Evolutionary conservation across 2,329 filamentous ascomycete species (phyloP).

Genomic region (Xylaria polymorpha): DNA sequence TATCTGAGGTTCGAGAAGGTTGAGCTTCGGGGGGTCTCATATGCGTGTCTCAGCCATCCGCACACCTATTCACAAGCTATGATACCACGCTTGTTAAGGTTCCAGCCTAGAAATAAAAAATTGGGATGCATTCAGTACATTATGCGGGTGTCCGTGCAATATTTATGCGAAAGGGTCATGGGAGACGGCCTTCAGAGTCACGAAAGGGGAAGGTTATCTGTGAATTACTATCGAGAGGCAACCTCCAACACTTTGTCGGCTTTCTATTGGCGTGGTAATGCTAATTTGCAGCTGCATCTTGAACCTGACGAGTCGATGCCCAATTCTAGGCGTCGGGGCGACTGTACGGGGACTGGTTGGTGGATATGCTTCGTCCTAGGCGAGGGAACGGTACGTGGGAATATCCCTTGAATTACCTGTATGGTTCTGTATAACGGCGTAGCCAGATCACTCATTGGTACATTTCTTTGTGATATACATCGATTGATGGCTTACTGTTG

Average conservation of each 20-base stretch:
- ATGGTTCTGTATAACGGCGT: neutral
- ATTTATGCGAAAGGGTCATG: neutral
- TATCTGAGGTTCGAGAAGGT: neutral
- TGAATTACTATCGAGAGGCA: neutral
- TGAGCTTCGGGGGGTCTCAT: neutral
- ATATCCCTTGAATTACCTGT: neutral
- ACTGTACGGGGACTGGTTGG: constrained; percentile 3
- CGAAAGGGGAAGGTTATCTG: constrained; percentile 26
- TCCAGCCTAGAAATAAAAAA: neutral
- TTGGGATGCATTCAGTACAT: neutral
- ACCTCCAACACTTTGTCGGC: neutral
- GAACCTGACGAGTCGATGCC: constrained; percentile 13
- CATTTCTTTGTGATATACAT: neutral
- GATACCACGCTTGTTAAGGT: neutral
- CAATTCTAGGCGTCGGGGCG: constrained; percentile 13
- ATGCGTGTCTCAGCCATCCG: constrained; percentile 8
- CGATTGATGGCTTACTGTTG: constrained; percentile 26
- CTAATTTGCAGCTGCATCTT: neutral
- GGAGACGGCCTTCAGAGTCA: constrained; percentile 1
- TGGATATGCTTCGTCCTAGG: neutral
- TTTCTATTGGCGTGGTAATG: neutral
- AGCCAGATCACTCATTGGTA: neutral
- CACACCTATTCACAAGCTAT: neutral
- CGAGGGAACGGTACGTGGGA: neutral
- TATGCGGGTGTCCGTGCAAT: neutral